Base-by-base conservation (phyloP, 768 basidiomycete genomes). In the Amanita pallidorosea region DNA sequence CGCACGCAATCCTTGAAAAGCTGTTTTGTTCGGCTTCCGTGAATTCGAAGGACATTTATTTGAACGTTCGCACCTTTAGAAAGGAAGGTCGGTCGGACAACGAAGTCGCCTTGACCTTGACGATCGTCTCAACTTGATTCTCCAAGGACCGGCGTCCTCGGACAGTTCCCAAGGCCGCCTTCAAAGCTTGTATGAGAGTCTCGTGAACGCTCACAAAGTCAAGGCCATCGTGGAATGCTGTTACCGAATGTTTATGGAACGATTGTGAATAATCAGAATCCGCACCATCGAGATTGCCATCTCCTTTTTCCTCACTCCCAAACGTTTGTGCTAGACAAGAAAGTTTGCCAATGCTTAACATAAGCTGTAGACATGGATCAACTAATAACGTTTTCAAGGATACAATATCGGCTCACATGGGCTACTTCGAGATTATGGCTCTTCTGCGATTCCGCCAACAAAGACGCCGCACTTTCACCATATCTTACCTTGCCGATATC, bases 261-360 rank as follows among this genome's bases (percentile, higher is more conserved):
- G 25, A 47, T n/a, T 46, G 22, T 6, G 22, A 46, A 27, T 25
- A 23, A 11, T 23, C 29, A 48, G 25, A 37, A 7, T 44, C 61
- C 68, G 47, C 61, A 82, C 86, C 75, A 61, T 80, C 81, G 12
- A 87, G 67, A 51, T 69, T 67, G 29, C 60, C 60, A 49, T 81
- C 77, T 37, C 85, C 79, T 13, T 67, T 52, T 13, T 66, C 65
- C 31, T 70, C 67, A 1, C 65, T 65, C 56, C 83, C 83, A 53
- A 88, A 86, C 25, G 92, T 68, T 51, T 89, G 81, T 2, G 87
- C 87, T 12, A 96, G 70, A 58, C 88, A 80, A 0, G 85, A 71
- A 9, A 98, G 76, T 64, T 97, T 97, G 18, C 89, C 89, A 23
- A 97, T 79, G 60, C 91, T 93, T 50, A 94, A 77, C 78, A 90